Evolutionary conservation across 2,329 filamentous ascomycete genomes (phyloP), one percentile per base, ranked within the genome.

Genomic region (Fusarium dlaminii): DNA sequence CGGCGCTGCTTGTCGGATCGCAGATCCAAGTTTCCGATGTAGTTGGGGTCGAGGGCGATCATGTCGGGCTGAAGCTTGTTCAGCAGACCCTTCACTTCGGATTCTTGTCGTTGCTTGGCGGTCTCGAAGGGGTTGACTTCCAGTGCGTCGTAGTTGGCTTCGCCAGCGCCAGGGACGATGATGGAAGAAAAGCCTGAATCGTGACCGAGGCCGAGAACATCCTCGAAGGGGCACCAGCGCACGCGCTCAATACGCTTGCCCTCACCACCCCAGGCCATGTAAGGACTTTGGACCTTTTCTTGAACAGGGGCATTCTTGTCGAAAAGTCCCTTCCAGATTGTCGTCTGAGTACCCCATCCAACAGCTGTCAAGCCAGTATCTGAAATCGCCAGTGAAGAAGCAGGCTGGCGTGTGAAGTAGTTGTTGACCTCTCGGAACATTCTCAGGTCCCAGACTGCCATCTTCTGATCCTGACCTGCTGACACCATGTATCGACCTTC

Each of bases 31-130:
- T 91, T 94, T 63, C 96, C 96, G 77, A 99, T 90, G 80, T 95
- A 97, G 82, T 96, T 93, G 76, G 96, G 96, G 80, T 99, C 92
- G 29, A 99, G 87, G 4, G 94, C 94, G 72, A 99, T 99, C 94
- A 98, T 99, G 80, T 98, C 96, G 8, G 96, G 96, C 79, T 95
- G 91, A 54, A 99, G 87, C 86, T 99, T 99, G 87, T 97, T 97
- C 77, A 99, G 90, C 73, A 99, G 87, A 18, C 90, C 87, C 86
- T 93, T 94, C 82, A 99, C 95, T 83, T 99, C 96, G 57, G 89
- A 89, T 83, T 99, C 96, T 83, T 97, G 95, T 78, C 96, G 90
- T 85, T 98, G 95, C 84, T 96, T 97, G 79, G 87, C 89, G 60
- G 93, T 98, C 85, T 98, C 96, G 88, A 96, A 98, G 39, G 96